A percentile compares a stretch with the other conserved stretches of the same genome.
These are phyloP conservation scores for Thinopyrum obtusiflorum DNA, from an alignment of 202 grass and related monocot species.

Conservation along the genomic window DNA sequence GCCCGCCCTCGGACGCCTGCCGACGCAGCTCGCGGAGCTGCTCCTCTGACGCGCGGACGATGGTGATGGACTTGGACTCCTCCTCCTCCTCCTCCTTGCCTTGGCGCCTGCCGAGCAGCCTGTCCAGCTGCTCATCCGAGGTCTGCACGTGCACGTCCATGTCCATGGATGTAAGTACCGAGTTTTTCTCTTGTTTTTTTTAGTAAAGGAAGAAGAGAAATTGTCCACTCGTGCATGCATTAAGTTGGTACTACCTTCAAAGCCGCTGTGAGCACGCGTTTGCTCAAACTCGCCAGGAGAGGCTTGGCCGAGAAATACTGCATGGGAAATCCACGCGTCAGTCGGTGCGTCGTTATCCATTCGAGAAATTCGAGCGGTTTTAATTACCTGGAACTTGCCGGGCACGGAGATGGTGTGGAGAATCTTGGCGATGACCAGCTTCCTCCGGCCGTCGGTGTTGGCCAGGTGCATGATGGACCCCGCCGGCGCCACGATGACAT, in stretches of 20 bases:
- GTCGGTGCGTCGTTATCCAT: not conserved
- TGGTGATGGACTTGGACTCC: not conserved
- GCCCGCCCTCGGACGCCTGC: conserved; percentile 39
- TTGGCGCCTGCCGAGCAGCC: conserved; percentile 33
- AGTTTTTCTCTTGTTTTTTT: no score
- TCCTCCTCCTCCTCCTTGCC: not conserved
- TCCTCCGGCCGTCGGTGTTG: conserved; percentile 53
- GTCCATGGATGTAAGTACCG: not conserved
- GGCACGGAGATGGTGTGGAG: conserved; percentile 54
- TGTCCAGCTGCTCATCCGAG: conserved; percentile 34
- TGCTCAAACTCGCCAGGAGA: conserved; percentile 50
- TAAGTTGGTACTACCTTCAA: conserved; percentile 34
- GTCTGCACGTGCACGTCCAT: conserved; percentile 19
- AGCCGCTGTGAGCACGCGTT: conserved; percentile 53
- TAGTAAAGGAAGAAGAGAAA: not conserved
- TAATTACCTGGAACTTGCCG: conserved; percentile 38
- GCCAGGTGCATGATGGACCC: conserved; percentile 57
- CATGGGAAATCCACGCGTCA: not conserved
- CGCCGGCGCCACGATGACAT: conserved; percentile 55
- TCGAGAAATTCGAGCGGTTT: not conserved
- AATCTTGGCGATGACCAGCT: conserved; percentile 59
- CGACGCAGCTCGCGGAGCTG: conserved; percentile 49
- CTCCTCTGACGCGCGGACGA: conserved; percentile 61
- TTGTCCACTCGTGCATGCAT: not conserved
- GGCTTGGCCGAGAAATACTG: conserved; percentile 67